Evolutionary conservation across 2,329 filamentous ascomycete genomes (phyloP).

Genomic region (Emergomyces pasteurianus): DNA sequence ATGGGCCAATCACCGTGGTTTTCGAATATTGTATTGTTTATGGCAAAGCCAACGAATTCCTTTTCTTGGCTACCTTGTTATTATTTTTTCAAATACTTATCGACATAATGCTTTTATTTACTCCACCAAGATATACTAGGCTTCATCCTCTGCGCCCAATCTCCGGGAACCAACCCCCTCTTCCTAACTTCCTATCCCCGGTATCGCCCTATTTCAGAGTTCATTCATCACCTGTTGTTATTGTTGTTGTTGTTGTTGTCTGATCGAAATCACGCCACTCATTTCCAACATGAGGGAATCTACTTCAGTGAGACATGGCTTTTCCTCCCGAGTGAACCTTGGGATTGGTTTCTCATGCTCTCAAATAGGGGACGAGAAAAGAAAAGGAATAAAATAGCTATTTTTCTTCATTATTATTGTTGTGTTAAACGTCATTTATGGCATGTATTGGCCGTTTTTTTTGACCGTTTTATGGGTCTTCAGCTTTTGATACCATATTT

Average conservation of each 20-base stretch:
- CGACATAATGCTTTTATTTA: not conserved
- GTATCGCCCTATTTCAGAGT: not conserved
- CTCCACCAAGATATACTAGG: not conserved
- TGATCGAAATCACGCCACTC: not conserved
- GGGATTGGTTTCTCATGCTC: constrained; percentile 33
- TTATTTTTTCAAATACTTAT: too few species aligned
- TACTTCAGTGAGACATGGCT: constrained; percentile 32
- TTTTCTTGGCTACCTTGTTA: not conserved
- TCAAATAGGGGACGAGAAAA: constrained; percentile 10
- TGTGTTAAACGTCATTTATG: not conserved
- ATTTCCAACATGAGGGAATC: constrained; percentile 3
- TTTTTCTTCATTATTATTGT: not conserved
- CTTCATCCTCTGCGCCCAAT: not conserved
- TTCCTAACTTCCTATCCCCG: not conserved
- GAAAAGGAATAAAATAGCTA: not conserved
- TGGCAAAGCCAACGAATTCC: not conserved
- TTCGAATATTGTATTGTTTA: not conserved
- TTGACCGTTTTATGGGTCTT: not conserved
- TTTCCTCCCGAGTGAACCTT: constrained; percentile 29
- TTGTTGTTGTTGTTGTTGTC: not conserved
- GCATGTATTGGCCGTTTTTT: not conserved
- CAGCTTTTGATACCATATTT: not conserved
- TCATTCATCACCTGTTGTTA: not conserved
- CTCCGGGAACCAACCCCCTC: not conserved
- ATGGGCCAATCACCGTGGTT: not conserved